These are phyloP conservation scores for Saturnispora ahearnii DNA, from an alignment of 805 yeast genomes.

Conservation along the genomic window DNA sequence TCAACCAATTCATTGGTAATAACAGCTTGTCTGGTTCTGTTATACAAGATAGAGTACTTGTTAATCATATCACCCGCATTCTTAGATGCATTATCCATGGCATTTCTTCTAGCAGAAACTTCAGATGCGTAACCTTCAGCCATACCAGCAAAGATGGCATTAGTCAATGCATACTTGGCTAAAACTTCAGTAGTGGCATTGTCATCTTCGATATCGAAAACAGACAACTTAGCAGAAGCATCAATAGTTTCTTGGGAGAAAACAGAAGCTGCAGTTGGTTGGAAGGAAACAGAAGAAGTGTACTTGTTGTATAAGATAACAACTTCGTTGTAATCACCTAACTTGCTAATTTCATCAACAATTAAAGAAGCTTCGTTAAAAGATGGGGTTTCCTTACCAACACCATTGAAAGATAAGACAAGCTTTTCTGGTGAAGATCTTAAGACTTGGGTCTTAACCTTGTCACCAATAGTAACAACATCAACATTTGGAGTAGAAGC, in stretches of 20 bases:
- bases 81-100: slow-evolving; percentile 99
- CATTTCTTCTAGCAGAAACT: slow-evolving; percentile 97
- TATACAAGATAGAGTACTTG: slow-evolving; percentile 92
- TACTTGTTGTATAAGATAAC: slow-evolving; percentile 85
- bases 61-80: slow-evolving; percentile 98
- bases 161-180: slow-evolving; percentile 83
- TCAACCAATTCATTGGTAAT: slow-evolving; percentile 99
- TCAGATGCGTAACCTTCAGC: slow-evolving; percentile 99
- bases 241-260: slow-evolving; percentile 65
- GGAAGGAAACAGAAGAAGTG: slow-evolving; percentile 80
- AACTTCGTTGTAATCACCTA: slow-evolving; percentile 65
- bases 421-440: slow-evolving; percentile 70
- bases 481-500: slow-evolving; percentile 60
- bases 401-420: slow-evolving; percentile 74
- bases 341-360: slow-evolving; percentile 69
- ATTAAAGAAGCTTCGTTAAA: slow-evolving; percentile 84
- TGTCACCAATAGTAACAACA: slow-evolving; percentile 88
- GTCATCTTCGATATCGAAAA: slow-evolving; percentile 70
- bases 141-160: slow-evolving; percentile 81
- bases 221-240: slow-evolving; percentile 75
- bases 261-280: slow-evolving; percentile 63
- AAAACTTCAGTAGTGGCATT: slow-evolving; percentile 57
- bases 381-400: slow-evolving; percentile 96
- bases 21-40: slow-evolving; percentile 99
- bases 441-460: slow-evolving; percentile 76